These are phyloP conservation scores for Ophiostoma quercus DNA, from an alignment of 2,329 filamentous ascomycete genomes.

Conservation along the genomic window DNA sequence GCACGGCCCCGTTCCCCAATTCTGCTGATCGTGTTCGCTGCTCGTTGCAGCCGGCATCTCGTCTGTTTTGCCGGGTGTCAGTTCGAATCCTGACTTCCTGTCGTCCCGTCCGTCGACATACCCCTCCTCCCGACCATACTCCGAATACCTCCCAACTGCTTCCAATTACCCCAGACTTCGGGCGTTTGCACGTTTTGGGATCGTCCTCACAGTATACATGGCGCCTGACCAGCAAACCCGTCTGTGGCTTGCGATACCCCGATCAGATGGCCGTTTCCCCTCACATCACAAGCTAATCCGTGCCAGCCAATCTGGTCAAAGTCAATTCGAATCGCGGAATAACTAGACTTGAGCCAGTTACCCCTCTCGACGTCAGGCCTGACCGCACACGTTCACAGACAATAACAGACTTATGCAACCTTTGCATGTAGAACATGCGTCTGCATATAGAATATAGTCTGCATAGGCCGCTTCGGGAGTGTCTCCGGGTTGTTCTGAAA, in stretches of 20 bases:
- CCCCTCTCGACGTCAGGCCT: neutral
- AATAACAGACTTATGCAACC: neutral
- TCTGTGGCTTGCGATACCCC: neutral
- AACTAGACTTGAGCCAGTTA: neutral
- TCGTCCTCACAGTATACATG: neutral
- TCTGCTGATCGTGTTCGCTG: neutral
- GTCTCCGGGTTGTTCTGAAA: too few species aligned
- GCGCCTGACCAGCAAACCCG: neutral
- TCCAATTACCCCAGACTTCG: neutral
- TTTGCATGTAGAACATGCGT: neutral
- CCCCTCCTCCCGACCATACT: neutral
- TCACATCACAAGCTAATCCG: neutral
- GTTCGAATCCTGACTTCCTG: neutral
- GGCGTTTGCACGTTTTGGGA: conserved; percentile 7
- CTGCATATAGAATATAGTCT: too few species aligned
- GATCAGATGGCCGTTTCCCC: neutral
- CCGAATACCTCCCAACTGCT: neutral
- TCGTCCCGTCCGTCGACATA: neutral
- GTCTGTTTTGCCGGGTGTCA: neutral
- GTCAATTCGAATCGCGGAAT: neutral
- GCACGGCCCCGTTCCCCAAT: neutral
- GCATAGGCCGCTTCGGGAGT: too few species aligned
- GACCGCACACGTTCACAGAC: neutral
- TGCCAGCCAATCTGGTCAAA: neutral
- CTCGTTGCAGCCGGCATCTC: neutral